phyloP scores from a whole-genome alignment of 2,329 filamentous ascomycete genomes.

The Aspergillus clavatus region DNA sequence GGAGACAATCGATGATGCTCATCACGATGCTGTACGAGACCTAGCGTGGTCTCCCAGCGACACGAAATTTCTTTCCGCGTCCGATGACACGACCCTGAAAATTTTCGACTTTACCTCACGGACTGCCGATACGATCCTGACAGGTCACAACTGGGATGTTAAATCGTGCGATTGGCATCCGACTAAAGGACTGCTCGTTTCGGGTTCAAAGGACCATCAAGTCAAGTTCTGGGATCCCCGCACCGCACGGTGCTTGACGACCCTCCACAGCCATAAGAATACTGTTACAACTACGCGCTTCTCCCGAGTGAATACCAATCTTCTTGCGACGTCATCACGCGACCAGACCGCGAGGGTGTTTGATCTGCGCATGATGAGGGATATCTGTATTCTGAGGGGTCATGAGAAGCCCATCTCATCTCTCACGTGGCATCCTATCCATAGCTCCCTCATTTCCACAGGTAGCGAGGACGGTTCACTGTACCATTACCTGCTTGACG shows the following conservation, averaged over 20 bases:
- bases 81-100: slow-evolving; percentile 87
- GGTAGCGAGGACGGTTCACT: slow-evolving; percentile 86
- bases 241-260: slow-evolving; percentile 82
- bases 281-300: slow-evolving; percentile 91
- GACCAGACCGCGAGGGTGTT: slow-evolving; percentile 92
- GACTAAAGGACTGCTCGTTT: slow-evolving; percentile 86
- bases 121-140: slow-evolving; percentile 73
- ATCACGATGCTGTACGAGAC: slow-evolving; percentile 83
- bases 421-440: slow-evolving; percentile 87
- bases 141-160: slow-evolving; percentile 96
- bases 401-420: slow-evolving; percentile 96
- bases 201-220: slow-evolving; percentile 93
- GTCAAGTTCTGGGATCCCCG: slow-evolving; percentile 99
- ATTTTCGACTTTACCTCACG: slow-evolving; percentile 94
- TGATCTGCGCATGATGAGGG: slow-evolving; percentile 96
- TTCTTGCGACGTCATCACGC: slow-evolving; percentile 86
- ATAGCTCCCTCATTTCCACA: slow-evolving; percentile 81
- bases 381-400: slow-evolving; percentile 86
- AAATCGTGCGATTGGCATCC: slow-evolving; percentile 98
- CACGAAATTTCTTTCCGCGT: slow-evolving; percentile 91
- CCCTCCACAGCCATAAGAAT: slow-evolving; percentile 94
- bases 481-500: slow-evolving; percentile 91
- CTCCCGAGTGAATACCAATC: slow-evolving; percentile 75
- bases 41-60: slow-evolving; percentile 92
- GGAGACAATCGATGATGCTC: slow-evolving; percentile 79